These are phyloP conservation scores for Phialophora tarda DNA, from an alignment of 2,329 filamentous ascomycete genomes.

Conservation along the genomic window DNA sequence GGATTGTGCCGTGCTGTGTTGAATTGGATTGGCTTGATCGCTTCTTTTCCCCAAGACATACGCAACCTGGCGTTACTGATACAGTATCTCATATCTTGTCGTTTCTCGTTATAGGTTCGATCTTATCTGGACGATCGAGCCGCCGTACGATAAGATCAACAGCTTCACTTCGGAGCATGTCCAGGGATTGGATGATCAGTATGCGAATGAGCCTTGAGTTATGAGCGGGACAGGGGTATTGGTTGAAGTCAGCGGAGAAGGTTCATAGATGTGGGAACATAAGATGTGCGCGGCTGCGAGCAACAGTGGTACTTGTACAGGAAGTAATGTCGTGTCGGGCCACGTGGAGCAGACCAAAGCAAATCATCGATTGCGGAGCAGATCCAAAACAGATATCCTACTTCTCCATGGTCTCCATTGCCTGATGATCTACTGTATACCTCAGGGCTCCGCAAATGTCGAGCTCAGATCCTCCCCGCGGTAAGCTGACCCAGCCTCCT, in stretches of 20 bases:
- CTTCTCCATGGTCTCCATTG: neutral
- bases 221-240: neutral
- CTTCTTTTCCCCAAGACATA: neutral
- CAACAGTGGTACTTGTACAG: neutral
- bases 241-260: neutral
- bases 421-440: neutral
- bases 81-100: neutral
- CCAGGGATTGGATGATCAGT: constrained; percentile 19
- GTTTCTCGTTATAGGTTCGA: constrained; percentile 21
- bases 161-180: constrained; percentile 23
- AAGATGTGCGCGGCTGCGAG: no score
- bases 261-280: no score
- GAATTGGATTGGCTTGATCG: neutral
- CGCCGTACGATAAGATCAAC: constrained; percentile 22
- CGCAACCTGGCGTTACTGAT: neutral
- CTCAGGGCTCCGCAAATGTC: neutral
- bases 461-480: neutral
- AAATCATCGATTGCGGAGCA: neutral
- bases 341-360: neutral
- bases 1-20: neutral
- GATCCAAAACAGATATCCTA: neutral
- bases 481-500: neutral
- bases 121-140: constrained; percentile 27
- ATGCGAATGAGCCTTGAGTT: constrained; percentile 10
- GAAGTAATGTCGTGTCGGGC: no score